These are phyloP conservation scores for Diaporthe sp. DNA, from an alignment of 2,329 filamentous ascomycete genomes.

Conservation along the genomic window DNA sequence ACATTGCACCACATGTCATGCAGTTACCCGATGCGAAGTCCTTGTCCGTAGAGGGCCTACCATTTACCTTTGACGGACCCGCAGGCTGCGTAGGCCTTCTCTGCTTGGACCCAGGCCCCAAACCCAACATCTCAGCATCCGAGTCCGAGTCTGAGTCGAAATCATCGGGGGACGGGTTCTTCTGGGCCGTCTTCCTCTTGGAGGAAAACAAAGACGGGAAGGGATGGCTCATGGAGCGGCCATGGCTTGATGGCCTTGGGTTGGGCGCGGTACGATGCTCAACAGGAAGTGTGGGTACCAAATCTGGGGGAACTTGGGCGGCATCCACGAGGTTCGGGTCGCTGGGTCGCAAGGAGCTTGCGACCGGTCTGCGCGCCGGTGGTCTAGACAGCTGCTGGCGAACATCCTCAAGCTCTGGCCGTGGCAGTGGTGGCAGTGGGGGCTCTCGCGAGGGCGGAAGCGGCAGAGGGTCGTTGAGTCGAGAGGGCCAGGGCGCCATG, in stretches of 20 bases:
- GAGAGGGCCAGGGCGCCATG: slow-evolving; percentile 40
- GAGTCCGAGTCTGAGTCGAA: slow-evolving; percentile 58
- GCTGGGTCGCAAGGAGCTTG: slow-evolving; percentile 26
- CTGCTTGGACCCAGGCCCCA: slow-evolving; percentile 50
- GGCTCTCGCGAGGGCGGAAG: slow-evolving; percentile 37
- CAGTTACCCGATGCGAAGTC: slow-evolving; percentile 81
- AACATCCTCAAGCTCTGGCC: slow-evolving; percentile 27
- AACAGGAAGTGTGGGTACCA: slow-evolving; percentile 57
- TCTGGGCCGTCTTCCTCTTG: slow-evolving; percentile 66
- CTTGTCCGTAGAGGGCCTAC: slow-evolving; percentile 55
- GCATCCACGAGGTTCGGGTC: slow-evolving; percentile 31
- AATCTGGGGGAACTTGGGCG: slow-evolving; percentile 52
- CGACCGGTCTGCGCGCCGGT: slow-evolving; percentile 34
- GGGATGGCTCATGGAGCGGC: slow-evolving; percentile 84
- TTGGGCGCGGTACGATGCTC: slow-evolving; percentile 37
- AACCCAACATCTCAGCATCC: slow-evolving; percentile 49
- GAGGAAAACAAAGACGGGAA: slow-evolving; percentile 79
- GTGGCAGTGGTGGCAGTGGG: slow-evolving; percentile 37
- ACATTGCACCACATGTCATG: slow-evolving; percentile 86
- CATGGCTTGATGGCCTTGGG: slow-evolving; percentile 56
- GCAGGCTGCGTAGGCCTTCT: slow-evolving; percentile 45
- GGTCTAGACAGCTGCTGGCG: slow-evolving; percentile 31
- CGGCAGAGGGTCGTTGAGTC: slow-evolving; percentile 29
- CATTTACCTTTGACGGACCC: slow-evolving; percentile 33
- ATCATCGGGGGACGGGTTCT: slow-evolving; percentile 54